These are phyloP conservation scores for Thamnidium elegans DNA, from an alignment of 192 early-diverging fungal genomes.

Conservation along the genomic window DNA sequence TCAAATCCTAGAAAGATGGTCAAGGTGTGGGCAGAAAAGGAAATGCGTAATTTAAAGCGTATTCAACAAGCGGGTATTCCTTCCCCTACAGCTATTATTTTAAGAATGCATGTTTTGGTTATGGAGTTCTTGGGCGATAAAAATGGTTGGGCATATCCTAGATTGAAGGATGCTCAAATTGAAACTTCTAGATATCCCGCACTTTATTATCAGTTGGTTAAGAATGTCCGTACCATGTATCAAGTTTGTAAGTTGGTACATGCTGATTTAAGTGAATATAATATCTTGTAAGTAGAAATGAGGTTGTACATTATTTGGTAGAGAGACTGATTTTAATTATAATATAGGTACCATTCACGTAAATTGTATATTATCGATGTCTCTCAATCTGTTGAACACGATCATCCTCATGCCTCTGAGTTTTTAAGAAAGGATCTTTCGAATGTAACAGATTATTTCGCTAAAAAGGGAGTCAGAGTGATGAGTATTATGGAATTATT, in stretches of 20 bases:
- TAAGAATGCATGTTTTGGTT: conserved; percentile 91
- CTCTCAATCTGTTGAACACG: conserved; percentile 97
- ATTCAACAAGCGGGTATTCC: conserved; percentile 81
- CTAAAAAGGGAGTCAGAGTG: conserved; percentile 67
- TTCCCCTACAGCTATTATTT: conserved; percentile 82
- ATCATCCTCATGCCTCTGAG: conserved; percentile 94
- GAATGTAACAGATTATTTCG: conserved; percentile 93
- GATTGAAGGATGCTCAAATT: conserved; percentile 91
- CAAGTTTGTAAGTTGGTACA: conserved; percentile 92
- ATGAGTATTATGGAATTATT: conserved; percentile 84
- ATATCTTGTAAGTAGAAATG: conserved; percentile 79
- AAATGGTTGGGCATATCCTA: conserved; percentile 91
- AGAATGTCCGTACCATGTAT: conserved; percentile 89
- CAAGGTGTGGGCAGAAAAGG: conserved; percentile 97
- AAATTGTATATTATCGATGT: conserved; percentile 94
- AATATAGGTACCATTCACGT: conserved; percentile 64
- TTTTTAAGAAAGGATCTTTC: conserved; percentile 93
- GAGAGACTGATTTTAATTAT: not conserved
- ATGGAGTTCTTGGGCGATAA: conserved; percentile 93
- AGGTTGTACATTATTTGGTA: not conserved
- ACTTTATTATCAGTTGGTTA: conserved; percentile 81
- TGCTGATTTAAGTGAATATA: conserved; percentile 97
- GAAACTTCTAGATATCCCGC: conserved; percentile 65
- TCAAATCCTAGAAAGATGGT: conserved; percentile 99
- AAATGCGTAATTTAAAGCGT: conserved; percentile 97